These are phyloP conservation scores for Arabis hirsuta DNA, from an alignment of 345 rosid genomes.

Conservation along the genomic window DNA sequence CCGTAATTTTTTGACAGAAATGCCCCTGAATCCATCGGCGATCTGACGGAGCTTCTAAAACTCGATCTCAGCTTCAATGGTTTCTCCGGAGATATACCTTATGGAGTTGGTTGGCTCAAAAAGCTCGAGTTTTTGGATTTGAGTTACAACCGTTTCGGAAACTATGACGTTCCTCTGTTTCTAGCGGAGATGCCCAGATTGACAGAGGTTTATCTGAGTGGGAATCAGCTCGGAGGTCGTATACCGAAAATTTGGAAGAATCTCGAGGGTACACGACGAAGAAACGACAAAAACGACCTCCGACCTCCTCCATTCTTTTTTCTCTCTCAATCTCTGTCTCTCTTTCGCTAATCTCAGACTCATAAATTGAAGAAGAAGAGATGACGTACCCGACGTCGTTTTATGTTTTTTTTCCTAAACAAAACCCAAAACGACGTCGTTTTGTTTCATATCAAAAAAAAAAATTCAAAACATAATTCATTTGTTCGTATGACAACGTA, in stretches of 20 bases:
- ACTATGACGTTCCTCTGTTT: slow-evolving; percentile 58
- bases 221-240: slow-evolving; percentile 59
- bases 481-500: too few relatives aligned
- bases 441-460: too few relatives aligned
- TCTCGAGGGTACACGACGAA: slow-evolving; percentile 50
- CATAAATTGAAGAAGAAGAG: too few relatives aligned
- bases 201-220: slow-evolving; percentile 62
- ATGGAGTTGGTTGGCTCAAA: slow-evolving; percentile 46
- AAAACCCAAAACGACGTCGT: too few relatives aligned
- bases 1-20: slow-evolving; percentile 53
- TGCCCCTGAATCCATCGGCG: slow-evolving; percentile 50
- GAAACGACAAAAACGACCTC: too few relatives aligned
- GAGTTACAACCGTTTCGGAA: slow-evolving; percentile 62
- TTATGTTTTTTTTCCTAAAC: too few relatives aligned
- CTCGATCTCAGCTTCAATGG: slow-evolving; percentile 61
- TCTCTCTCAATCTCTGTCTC: too few relatives aligned
- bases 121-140: slow-evolving; percentile 59
- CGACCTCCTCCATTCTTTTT: too few relatives aligned
- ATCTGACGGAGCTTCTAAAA: slow-evolving; percentile 57
- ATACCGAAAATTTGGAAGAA: slow-evolving; percentile 68
- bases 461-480: too few relatives aligned
- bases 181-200: slow-evolving; percentile 49
- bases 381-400: too few relatives aligned
- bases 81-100: slow-evolving; percentile 56
- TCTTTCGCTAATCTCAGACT: too few relatives aligned